Evolutionary conservation across 257 asterid genomes (phyloP), one percentile per base, ranked within the genome.

Genomic region (Coffea canephora): DNA sequence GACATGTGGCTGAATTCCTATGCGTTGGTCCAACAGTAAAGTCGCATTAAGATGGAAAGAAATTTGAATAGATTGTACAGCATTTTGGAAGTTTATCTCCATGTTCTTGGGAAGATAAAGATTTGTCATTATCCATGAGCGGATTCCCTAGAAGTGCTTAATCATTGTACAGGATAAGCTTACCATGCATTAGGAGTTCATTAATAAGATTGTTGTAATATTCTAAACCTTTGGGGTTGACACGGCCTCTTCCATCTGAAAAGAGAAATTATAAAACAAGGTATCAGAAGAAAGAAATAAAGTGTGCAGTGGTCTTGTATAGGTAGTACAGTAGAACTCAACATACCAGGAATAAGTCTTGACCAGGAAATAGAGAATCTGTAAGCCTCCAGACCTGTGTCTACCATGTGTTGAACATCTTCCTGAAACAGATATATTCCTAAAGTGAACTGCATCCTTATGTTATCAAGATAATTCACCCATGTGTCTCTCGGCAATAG

Each of bases 1-100:
- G 34, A 86, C 82, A 69, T 90, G 94, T 2, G 91, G 92, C 75
- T 89, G 86, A 50, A 92, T 89, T 74, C 95, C 95, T 27, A 27
- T 89, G 75, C 31, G 21, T 79, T n/a, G 12, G 12, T 52, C 27
- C 52, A 18, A 43, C 25, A n/a, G 4, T 39, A 59, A 16, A 48
- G 8, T 25, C 4, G 13, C 31, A 27, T 27, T 27, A 27, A 27
- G 31, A 27, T 54, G 10, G 43, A 14, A 18, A 15, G 15, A 36
- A 21, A 36, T 3, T 18, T 16, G 9, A 8, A 52, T 50, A 54
- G 48, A n/a, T n/a, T 49, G 43, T 8, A 49, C 50, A 3, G 65
- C 65, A 50, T 14, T 36, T 1, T 36, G 54, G 54, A 62, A 48
- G 31, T 39, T 39, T 39, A 39, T 1, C 3, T 34, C 67, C 2